phyloP scores from a whole-genome alignment of 768 basidiomycete species.

The Saitozyma sp. region DNA sequence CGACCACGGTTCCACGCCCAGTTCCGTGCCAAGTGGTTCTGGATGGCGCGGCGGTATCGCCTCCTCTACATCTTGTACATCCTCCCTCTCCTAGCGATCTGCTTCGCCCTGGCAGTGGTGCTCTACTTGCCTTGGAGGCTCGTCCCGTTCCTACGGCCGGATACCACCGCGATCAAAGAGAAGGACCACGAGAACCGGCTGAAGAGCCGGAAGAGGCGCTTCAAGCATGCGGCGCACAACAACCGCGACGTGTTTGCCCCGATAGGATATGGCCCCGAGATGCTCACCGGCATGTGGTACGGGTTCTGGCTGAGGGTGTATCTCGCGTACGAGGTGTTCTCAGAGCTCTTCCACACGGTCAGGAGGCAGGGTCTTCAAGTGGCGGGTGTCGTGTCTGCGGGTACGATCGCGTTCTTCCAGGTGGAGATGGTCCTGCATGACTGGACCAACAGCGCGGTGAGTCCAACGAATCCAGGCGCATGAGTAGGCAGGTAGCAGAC shows the following conservation, averaged over 20 bases:
- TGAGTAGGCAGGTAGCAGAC: background rate
- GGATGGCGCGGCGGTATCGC: slow-evolving; percentile 7
- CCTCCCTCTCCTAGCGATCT: slow-evolving; percentile 3
- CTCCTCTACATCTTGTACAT: slow-evolving; percentile 20
- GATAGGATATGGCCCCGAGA: slow-evolving; percentile 15
- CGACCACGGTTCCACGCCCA: background rate
- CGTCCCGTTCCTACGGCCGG: slow-evolving; percentile 8
- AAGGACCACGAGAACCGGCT: background rate
- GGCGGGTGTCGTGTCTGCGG: slow-evolving; percentile 23
- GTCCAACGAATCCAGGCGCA: background rate
- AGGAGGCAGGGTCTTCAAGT: slow-evolving; percentile 35
- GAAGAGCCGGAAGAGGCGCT: background rate
- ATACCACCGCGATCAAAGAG: background rate
- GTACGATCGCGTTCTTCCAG: slow-evolving; percentile 24
- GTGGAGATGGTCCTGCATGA: background rate
- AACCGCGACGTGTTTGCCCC: slow-evolving; percentile 13
- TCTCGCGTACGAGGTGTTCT: slow-evolving; percentile 27
- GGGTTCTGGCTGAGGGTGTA: slow-evolving; percentile 19
- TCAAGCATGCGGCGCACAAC: background rate
- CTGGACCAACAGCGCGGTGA: slow-evolving; percentile 2
- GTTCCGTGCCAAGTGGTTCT: slow-evolving; percentile 12
- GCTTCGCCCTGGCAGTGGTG: slow-evolving; percentile 3
- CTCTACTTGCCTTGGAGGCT: slow-evolving; percentile 10
- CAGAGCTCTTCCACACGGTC: slow-evolving; percentile 15
- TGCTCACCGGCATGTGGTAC: slow-evolving; percentile 2